Percentiles rank a stretch among this genome's conserved stretches.
Evolutionary conservation across 306 rosid genomes (phyloP).

Genomic region (Hylodesmum podocarpum): DNA sequence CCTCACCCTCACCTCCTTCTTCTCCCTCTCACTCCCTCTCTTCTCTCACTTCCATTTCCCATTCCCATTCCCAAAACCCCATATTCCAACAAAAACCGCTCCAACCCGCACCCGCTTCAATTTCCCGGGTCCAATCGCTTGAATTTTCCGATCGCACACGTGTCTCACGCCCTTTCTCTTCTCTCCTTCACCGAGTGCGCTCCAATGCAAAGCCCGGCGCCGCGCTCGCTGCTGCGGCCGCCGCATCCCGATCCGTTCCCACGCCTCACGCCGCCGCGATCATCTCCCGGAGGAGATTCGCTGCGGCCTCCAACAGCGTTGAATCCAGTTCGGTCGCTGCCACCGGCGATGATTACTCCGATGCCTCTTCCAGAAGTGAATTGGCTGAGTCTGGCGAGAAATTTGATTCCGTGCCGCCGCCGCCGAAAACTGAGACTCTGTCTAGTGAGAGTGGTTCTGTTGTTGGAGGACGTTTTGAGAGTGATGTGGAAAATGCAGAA

Average conservation of each 20-base stretch:
- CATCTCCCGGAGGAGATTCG: slow-evolving; percentile 53
- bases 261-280: slow-evolving; percentile 91
- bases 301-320: background rate
- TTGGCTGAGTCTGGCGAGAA: slow-evolving; percentile 32
- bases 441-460: slow-evolving; percentile 24
- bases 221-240: slow-evolving; percentile 91
- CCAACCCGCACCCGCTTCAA: slow-evolving; percentile 36
- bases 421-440: slow-evolving; percentile 27
- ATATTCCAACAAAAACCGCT: background rate
- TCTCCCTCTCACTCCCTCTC: slow-evolving; percentile 41
- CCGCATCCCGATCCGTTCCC: slow-evolving; percentile 82
- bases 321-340: slow-evolving; percentile 42
- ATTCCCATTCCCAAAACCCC: background rate
- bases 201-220: slow-evolving; percentile 90
- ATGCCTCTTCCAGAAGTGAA: slow-evolving; percentile 45
- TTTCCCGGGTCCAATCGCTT: slow-evolving; percentile 41
- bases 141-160: slow-evolving; percentile 48
- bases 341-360: slow-evolving; percentile 29
- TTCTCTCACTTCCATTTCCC: background rate
- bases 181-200: slow-evolving; percentile 65
- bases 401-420: slow-evolving; percentile 20
- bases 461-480: background rate
- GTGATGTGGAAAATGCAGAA: slow-evolving; percentile 38
- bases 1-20: slow-evolving; percentile 57
- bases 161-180: slow-evolving; percentile 57